These are phyloP conservation scores for Yarrowia alimentaria DNA, from an alignment of 805 yeast genomes.

Conservation along the genomic window DNA sequence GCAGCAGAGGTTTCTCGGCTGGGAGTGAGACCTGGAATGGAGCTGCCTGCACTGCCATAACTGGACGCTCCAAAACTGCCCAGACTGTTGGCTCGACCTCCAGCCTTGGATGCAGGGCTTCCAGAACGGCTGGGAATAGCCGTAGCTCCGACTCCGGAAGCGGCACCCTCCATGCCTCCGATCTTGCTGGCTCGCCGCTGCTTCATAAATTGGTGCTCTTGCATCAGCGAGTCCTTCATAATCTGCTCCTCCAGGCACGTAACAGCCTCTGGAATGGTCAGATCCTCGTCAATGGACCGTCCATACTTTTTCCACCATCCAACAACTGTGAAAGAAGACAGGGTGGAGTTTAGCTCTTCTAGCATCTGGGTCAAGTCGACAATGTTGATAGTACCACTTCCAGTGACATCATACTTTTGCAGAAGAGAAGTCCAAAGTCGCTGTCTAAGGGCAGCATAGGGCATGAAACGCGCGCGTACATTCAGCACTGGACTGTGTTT, in stretches of 20 bases:
- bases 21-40: slow-evolving; percentile 1
- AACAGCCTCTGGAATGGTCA: slow-evolving; percentile 55
- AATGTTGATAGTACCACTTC: slow-evolving; percentile 48
- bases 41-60: slow-evolving; percentile 1
- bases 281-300: slow-evolving; percentile 42
- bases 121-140: too few species aligned
- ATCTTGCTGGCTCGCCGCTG: slow-evolving; percentile 5
- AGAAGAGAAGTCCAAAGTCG: slow-evolving; percentile 69
- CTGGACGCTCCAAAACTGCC: slow-evolving; percentile 1
- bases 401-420: slow-evolving; percentile 51
- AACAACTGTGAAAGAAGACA: slow-evolving; percentile 38
- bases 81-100: not conserved
- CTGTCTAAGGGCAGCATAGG: slow-evolving; percentile 61
- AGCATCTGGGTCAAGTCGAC: slow-evolving; percentile 64
- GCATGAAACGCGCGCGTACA: slow-evolving; percentile 61
- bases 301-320: slow-evolving; percentile 38
- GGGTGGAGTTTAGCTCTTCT: slow-evolving; percentile 59
- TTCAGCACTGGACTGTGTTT: slow-evolving; percentile 54
- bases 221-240: slow-evolving; percentile 32
- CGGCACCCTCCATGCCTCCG: not conserved
- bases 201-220: slow-evolving; percentile 11
- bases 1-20: slow-evolving; percentile 2
- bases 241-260: slow-evolving; percentile 49
- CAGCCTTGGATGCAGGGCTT: too few species aligned
- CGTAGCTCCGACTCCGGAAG: not conserved